A percentile compares a stretch with the other conserved stretches of the same genome.
phyloP scores from a whole-genome alignment of 306 rosid species.

The Medicago ruthenica region DNA sequence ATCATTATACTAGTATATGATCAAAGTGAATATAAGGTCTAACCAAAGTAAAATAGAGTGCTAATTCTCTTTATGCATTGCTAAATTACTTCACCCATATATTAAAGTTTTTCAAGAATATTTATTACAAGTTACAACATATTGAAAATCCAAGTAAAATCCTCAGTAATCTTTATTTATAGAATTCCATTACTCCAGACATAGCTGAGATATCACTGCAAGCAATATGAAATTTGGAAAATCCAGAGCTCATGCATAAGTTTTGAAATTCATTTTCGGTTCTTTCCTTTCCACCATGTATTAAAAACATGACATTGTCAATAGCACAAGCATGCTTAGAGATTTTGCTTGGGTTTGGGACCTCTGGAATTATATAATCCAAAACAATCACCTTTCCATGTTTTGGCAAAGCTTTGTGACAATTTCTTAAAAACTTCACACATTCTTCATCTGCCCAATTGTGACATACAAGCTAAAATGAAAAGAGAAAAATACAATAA shows the following conservation, averaged over 20 bases:
- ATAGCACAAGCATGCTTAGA: constrained; percentile 1
- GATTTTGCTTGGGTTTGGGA: constrained; percentile 12
- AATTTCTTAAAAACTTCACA: constrained; percentile 33
- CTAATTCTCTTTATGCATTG: neutral
- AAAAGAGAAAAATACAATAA: neutral
- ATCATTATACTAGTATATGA: too few species aligned
- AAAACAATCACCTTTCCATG: constrained; percentile 41
- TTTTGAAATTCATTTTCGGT: constrained; percentile 34
- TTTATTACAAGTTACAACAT: neutral
- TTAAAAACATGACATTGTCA: constrained; percentile 35
- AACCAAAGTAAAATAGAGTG: neutral
- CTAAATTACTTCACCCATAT: neutral
- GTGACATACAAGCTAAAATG: constrained; percentile 35
- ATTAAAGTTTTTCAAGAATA: neutral
- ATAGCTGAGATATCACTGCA: neutral
- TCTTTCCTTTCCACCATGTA: constrained; percentile 30
- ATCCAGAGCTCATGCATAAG: constrained; percentile 34
- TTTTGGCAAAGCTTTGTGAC: constrained; percentile 33
- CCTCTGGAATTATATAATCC: constrained; percentile 23
- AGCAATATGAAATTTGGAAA: constrained; percentile 33
- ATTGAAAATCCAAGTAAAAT: neutral
- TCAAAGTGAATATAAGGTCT: neutral
- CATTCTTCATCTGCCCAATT: constrained; percentile 39
- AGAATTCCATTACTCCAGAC: constrained; percentile 26
- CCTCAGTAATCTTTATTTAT: constrained; percentile 1